Evolutionary conservation across 2,329 filamentous ascomycete genomes (phyloP), one percentile per base, ranked within the genome.

Genomic region (Ophiostoma tasmaniense): DNA sequence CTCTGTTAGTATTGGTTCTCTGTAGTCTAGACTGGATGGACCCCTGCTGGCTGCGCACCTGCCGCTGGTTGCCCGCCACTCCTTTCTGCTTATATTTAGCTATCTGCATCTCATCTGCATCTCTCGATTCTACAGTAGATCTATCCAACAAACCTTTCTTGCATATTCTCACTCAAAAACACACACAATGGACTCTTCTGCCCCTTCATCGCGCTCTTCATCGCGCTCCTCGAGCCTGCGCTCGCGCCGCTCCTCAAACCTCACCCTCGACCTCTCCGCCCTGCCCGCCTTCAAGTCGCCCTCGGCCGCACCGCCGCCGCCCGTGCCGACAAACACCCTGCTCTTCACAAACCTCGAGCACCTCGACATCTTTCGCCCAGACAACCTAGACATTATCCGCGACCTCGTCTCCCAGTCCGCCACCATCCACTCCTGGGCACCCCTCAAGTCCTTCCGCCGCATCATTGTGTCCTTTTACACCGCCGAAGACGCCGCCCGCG

Each of bases 341-440:
- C 87, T 95, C 75, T 89, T 95, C 76, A 95, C 91, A 75, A 92
- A 92, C 80, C 86, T 95, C 71, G 81, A 88, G 75, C 86, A 91
- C 73, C 80, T 83, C 70, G 87, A 90, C 75, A 88, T 92, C 80
- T 95, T 94, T 83, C 83, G 86, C 70, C 83, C 90, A 22, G 84
- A 89, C 71, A 92, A 92, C 79, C 84, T 94, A 70, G 85, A 90
- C 74, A 87, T 85, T 71, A 90, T 94, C 75, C 89, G 88, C 76
- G 84, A 88, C 68, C 86, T 92, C 70, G 88, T 95, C 77, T 81
- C 85, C 75, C 78, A 85, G 66, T 87, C 88, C n/a, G 89, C 90
- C 2, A 83, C 87, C 66, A 87, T 94, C 72, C 89, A 92, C 79
- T 87, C 89, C 70, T 95, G 91, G 84, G 87, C 90, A 13, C 91